Base-by-base conservation (phyloP, 306 rosid species). In the Macrotyloma uniflorum region DNA sequence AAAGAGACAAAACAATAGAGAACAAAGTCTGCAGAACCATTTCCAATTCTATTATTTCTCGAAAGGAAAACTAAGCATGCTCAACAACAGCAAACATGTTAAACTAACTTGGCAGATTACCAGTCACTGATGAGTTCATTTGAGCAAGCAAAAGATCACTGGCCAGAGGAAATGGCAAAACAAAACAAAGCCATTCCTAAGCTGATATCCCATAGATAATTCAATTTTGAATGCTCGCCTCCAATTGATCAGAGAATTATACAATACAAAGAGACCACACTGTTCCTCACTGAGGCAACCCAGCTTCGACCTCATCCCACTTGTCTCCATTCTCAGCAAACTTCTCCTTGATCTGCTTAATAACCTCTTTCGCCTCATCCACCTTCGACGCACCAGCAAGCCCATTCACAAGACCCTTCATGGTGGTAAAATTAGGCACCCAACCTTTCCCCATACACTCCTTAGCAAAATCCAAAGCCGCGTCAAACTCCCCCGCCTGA, bases 301-400 rank as follows among this genome's bases (percentile, higher is more conserved):
- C 91, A 30, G 93, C 88, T 85, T 92, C 97, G 65, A 92, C 33
- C 68, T 88, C 92, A 62, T 82, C 80, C 98, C 98, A 92, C 83
- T 7, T 76, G 13, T 88, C 90, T 28, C 55, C 84, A 59, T 77
- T 87, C n/a, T 0, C 87, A 1, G 87, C 2, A 53, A 91, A 86
- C 77, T 73, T 95, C 76, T 84, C 95, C 88, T 91, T 95, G 40
- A 89, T 70, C 72, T 74, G 83, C 75, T 87, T 85, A 74, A 95
- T 42, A 42, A 95, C 47, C 70, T 87, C 89, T 30, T 81, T 79
- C 0, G 97, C 97, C 53, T 87, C 90, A 11, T 86, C 84, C 6
- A 89, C 85, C 85, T 82, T 92, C 0, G 88, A 85, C 42, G 50
- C 78, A 40, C 85, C 77, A 73, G 67, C 91, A 32, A 92, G 93